These are phyloP conservation scores for Lachnellula hyalina DNA, from an alignment of 2,329 filamentous ascomycete genomes.

Conservation along the genomic window DNA sequence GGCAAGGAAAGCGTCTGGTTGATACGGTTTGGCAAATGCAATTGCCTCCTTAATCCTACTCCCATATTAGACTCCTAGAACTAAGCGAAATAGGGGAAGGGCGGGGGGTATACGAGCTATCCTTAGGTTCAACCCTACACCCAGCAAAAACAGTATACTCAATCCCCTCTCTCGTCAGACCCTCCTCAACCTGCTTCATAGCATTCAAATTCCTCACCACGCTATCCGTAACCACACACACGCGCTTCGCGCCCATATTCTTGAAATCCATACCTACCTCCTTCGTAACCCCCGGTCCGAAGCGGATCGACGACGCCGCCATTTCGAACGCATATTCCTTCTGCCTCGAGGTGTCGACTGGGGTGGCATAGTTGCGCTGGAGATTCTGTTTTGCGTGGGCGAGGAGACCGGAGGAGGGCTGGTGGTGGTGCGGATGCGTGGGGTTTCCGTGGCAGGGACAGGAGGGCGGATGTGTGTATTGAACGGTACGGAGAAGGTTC, in stretches of 20 bases:
- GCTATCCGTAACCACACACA: constrained; percentile 86
- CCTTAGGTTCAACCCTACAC: constrained; percentile 86
- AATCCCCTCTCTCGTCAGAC: constrained; percentile 71
- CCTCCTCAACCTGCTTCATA: constrained; percentile 84
- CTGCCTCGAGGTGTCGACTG: constrained; percentile 62
- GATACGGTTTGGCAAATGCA: constrained; percentile 72
- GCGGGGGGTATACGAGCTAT: constrained; percentile 63
- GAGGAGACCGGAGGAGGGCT: constrained; percentile 34
- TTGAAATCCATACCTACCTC: constrained; percentile 98
- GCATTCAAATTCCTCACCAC: constrained; percentile 79
- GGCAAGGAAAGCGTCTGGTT: constrained; percentile 84
- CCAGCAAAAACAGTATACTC: constrained; percentile 76
- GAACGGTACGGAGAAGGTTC: constrained; percentile 79
- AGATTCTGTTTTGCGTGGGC: constrained; percentile 42
- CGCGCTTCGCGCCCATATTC: constrained; percentile 81
- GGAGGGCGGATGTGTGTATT: constrained; percentile 78
- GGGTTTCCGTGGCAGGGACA: constrained; percentile 95
- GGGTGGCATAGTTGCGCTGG: constrained; percentile 62
- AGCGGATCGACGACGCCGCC: constrained; percentile 91
- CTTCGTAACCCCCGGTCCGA: constrained; percentile 86
- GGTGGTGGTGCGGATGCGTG: constrained; percentile 60
- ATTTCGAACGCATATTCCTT: constrained; percentile 99
- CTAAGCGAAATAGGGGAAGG: background rate
- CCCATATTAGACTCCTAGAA: background rate
- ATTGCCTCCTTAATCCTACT: constrained; percentile 81